These are phyloP conservation scores for Phytophthora hibernalis DNA, from an alignment of 352 stramenopile genomes.

Conservation along the genomic window DNA sequence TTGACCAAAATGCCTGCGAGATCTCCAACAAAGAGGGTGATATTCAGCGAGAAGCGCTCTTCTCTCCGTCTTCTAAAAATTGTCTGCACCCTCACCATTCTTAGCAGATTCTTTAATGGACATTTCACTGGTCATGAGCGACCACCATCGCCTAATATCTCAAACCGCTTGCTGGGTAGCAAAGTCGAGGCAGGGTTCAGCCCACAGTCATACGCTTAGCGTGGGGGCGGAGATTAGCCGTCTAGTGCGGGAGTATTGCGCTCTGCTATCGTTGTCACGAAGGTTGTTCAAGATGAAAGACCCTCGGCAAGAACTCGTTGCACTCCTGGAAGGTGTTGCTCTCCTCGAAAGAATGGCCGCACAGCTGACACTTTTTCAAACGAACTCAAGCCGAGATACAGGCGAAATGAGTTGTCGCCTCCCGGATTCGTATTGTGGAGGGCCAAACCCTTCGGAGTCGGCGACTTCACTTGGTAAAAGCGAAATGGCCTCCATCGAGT, in stretches of 20 bases:
- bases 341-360: slow-evolving; percentile 48
- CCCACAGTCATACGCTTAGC: slow-evolving; percentile 25
- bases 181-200: slow-evolving; percentile 40
- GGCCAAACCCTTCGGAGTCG: slow-evolving; percentile 12
- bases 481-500: slow-evolving; percentile 22
- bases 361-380: slow-evolving; percentile 42
- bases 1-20: slow-evolving; percentile 19
- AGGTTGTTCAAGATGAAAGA: slow-evolving; percentile 64
- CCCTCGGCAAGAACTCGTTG: slow-evolving; percentile 52
- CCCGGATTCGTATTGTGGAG: background rate
- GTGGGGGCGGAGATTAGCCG: slow-evolving; percentile 57
- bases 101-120: slow-evolving; percentile 69
- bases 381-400: slow-evolving; percentile 1
- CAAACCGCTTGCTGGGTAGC: slow-evolving; percentile 56
- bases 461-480: slow-evolving; percentile 17
- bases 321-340: slow-evolving; percentile 62
- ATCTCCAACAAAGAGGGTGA: slow-evolving; percentile 30
- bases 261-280: slow-evolving; percentile 53
- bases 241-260: slow-evolving; percentile 64
- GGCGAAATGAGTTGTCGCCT: slow-evolving; percentile 17
- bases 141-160: slow-evolving; percentile 68
- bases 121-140: slow-evolving; percentile 82
- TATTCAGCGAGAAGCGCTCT: slow-evolving; percentile 7
- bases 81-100: slow-evolving; percentile 28
- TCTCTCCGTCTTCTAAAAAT: slow-evolving; percentile 1